phyloP scores from a whole-genome alignment of 495 filamentous ascomycete species.

The Poronia punctata region DNA sequence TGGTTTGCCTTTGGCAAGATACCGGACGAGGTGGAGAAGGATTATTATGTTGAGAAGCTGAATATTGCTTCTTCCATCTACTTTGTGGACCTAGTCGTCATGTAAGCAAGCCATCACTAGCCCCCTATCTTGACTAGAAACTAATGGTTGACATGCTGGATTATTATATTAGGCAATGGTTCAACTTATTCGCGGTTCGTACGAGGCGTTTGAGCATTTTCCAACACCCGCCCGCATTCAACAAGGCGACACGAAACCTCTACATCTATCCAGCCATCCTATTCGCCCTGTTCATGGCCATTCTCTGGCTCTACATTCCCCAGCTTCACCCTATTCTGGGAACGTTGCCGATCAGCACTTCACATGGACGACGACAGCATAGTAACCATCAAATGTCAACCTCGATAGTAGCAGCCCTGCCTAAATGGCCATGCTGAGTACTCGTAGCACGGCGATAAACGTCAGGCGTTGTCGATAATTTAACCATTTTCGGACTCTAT shows the following conservation, averaged over 20 bases:
- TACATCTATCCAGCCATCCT: conserved; percentile 58
- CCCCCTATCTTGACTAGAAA: not conserved
- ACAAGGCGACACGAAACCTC: conserved; percentile 50
- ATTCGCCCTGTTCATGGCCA: conserved; percentile 54
- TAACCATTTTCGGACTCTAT: too few relatives aligned
- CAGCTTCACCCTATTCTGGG: conserved; percentile 46
- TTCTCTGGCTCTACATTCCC: conserved; percentile 58
- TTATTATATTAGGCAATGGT: conserved; percentile 53
- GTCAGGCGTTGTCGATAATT: too few relatives aligned
- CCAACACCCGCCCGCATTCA: conserved; percentile 55
- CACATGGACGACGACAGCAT: too few relatives aligned
- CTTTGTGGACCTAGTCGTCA: conserved; percentile 66
- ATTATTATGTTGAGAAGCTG: conserved; percentile 39
- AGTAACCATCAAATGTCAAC: too few relatives aligned
- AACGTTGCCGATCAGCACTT: conserved; percentile 44
- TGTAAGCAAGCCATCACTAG: conserved; percentile 43
- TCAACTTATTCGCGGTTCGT: conserved; percentile 58
- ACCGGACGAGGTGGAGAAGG: conserved; percentile 36
- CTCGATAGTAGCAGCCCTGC: too few relatives aligned
- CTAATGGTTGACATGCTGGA: not conserved
- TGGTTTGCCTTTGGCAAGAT: conserved; percentile 55
- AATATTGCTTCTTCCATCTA: conserved; percentile 61
- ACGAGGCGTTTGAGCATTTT: conserved; percentile 60
- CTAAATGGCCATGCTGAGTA: too few relatives aligned
- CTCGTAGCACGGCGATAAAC: too few relatives aligned